These are phyloP conservation scores for Lactarius indigo DNA, from an alignment of 768 basidiomycete genomes.

Conservation along the genomic window DNA sequence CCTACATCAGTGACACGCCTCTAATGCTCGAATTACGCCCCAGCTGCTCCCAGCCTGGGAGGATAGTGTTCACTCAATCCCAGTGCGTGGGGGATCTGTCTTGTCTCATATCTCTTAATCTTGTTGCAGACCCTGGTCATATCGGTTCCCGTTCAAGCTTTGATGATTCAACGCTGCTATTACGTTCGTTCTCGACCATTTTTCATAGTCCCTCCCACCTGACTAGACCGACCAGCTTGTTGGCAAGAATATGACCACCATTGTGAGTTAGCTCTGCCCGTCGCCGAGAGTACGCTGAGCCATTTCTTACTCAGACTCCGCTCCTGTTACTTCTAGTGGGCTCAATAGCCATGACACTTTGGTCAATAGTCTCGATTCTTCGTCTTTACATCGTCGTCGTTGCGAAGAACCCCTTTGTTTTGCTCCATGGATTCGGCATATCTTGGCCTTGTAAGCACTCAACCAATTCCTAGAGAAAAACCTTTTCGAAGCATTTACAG, in stretches of 20 bases:
- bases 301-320: neutral
- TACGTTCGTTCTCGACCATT: slow-evolving; percentile 4
- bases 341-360: neutral
- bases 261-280: neutral
- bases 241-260: slow-evolving; percentile 1
- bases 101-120: neutral
- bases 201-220: neutral
- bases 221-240: slow-evolving; percentile 2
- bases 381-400: neutral
- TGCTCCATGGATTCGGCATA: neutral
- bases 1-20: neutral
- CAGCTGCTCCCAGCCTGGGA: neutral
- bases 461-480: neutral
- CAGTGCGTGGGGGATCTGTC: neutral
- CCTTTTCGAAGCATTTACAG: neutral
- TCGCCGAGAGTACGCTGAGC: neutral
- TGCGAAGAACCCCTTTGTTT: neutral
- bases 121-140: slow-evolving; percentile 1
- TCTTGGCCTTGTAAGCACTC: slow-evolving; percentile 6
- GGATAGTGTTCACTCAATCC: neutral
- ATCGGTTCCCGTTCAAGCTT: slow-evolving; percentile 7
- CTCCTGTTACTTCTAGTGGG: slow-evolving; percentile 10
- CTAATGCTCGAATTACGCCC: neutral
- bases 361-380: neutral
- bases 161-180: slow-evolving; percentile 20